These are phyloP conservation scores for Leishmania martiniquensis DNA, from an alignment of 208 protist genomes.

Conservation along the genomic window DNA sequence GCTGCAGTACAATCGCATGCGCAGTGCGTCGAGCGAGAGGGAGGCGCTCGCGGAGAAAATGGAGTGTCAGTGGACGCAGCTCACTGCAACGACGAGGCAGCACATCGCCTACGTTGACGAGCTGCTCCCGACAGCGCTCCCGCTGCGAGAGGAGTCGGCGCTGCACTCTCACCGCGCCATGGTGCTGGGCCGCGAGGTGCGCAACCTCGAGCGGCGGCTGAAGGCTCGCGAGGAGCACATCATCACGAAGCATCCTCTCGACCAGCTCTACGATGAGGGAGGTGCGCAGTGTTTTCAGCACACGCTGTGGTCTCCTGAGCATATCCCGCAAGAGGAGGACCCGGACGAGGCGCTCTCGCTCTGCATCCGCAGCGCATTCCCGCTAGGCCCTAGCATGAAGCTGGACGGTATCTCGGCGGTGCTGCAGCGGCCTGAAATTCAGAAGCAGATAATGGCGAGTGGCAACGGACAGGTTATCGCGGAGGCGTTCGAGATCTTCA, in stretches of 20 bases:
- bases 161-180: conserved; percentile 56
- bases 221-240: conserved; percentile 38
- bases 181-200: conserved; percentile 58
- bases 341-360: conserved; percentile 54
- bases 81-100: conserved; percentile 30
- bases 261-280: conserved; percentile 82
- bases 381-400: conserved; percentile 43
- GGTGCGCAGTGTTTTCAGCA: conserved; percentile 89
- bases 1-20: conserved; percentile 42
- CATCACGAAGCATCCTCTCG: conserved; percentile 72
- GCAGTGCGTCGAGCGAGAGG: conserved; percentile 23
- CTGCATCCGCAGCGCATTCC: conserved; percentile 79
- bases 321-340: conserved; percentile 76
- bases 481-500: conserved; percentile 83
- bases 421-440: conserved; percentile 63
- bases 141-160: conserved; percentile 72
- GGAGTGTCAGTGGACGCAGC: conserved; percentile 48
- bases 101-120: conserved; percentile 41
- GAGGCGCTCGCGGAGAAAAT: conserved; percentile 26
- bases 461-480: conserved; percentile 55
- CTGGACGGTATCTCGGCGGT: conserved; percentile 57
- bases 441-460: conserved; percentile 45
- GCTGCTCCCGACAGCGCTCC: conserved; percentile 62
- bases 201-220: conserved; percentile 60
- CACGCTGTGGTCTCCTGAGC: conserved; percentile 56